phyloP scores from a whole-genome alignment of 805 yeast genomes.

The Kazachstania viticola region DNA sequence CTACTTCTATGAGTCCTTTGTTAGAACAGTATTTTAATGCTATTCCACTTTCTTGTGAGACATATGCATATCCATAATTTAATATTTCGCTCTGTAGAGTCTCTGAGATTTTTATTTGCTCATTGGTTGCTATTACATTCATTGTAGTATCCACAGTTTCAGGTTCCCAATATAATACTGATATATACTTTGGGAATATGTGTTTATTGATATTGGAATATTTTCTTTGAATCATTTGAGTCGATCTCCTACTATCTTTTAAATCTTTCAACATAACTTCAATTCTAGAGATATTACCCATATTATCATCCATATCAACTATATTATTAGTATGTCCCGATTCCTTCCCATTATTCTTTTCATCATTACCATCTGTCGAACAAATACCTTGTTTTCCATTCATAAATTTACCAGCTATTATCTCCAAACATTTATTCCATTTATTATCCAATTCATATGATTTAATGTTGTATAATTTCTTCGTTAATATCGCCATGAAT shows the following conservation, averaged over 20 bases:
- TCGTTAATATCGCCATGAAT: conserved; percentile 14
- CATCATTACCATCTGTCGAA: conserved; percentile 1
- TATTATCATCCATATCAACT: conserved; percentile 5
- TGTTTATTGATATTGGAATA: not conserved
- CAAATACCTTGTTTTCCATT: not conserved
- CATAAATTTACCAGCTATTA: conserved; percentile 11
- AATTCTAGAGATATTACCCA: conserved; percentile 37
- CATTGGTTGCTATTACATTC: not conserved
- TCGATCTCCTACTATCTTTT: conserved; percentile 38
- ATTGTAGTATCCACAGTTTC: not conserved
- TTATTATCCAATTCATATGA: conserved; percentile 15
- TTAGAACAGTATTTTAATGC: conserved; percentile 44
- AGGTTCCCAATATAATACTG: conserved; percentile 73
- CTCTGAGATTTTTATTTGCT: not conserved
- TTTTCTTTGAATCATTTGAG: conserved; percentile 7
- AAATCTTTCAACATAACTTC: conserved; percentile 82
- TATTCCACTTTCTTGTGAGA: conserved; percentile 42
- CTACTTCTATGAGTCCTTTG: conserved; percentile 51
- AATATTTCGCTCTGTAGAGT: conserved; percentile 2
- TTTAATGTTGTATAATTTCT: conserved; percentile 12
- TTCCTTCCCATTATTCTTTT: conserved; percentile 1
- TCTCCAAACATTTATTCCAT: conserved; percentile 17
- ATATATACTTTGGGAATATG: conserved; percentile 52
- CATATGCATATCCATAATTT: conserved; percentile 34
- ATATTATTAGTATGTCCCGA: not conserved